These are phyloP conservation scores for Citrullus amarus DNA, from an alignment of 306 rosid genomes.

Conservation along the genomic window DNA sequence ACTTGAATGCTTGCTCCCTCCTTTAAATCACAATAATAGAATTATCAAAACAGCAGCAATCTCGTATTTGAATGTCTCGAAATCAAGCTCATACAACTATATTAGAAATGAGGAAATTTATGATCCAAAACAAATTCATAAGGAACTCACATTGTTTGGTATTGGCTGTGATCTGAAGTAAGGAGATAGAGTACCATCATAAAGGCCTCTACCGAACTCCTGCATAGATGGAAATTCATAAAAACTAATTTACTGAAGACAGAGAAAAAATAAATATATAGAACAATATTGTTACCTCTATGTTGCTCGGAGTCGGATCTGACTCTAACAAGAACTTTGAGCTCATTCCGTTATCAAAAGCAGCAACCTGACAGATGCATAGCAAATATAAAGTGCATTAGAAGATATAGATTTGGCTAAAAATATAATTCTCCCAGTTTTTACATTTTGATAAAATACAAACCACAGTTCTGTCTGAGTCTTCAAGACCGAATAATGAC, in stretches of 20 bases:
- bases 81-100: not conserved
- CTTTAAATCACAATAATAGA: conserved; percentile 14
- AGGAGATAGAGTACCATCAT: conserved; percentile 51
- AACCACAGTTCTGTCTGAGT: conserved; percentile 61
- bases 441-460: conserved; percentile 14
- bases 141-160: conserved; percentile 68
- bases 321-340: conserved; percentile 72
- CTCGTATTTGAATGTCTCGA: not conserved
- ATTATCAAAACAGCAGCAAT: not conserved
- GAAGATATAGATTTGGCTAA: not conserved
- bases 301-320: conserved; percentile 48
- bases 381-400: not conserved
- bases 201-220: conserved; percentile 61
- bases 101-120: not conserved
- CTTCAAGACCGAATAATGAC: conserved; percentile 80
- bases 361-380: conserved; percentile 46
- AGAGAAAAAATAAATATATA: not conserved
- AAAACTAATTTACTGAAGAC: not conserved
- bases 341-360: conserved; percentile 57
- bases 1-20: conserved; percentile 40
- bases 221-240: conserved; percentile 24
- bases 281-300: conserved; percentile 39
- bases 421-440: not conserved
- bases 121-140: not conserved
- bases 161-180: conserved; percentile 79